Conservation (phyloP, 2,329 filamentous ascomycete genomes). For the Aspergillaceae sp. region DNA sequence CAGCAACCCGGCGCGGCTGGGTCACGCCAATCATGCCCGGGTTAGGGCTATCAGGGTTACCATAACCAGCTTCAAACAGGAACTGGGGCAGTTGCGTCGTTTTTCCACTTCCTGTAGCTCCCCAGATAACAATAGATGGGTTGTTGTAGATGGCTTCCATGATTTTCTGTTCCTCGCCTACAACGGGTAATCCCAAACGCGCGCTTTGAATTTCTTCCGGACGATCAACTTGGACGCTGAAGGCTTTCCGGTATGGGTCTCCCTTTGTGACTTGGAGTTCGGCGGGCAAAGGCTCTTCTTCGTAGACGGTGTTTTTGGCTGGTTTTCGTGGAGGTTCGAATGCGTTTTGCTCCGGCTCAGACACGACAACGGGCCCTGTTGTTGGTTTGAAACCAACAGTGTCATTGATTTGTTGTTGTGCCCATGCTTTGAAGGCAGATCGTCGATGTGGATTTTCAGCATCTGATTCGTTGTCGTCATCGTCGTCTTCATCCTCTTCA, state of each 20-base stretch:
- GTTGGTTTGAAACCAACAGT: slow-evolving; percentile 61
- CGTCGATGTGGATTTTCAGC: slow-evolving; percentile 27
- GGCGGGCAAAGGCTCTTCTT: slow-evolving; percentile 32
- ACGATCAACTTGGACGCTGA: slow-evolving; percentile 63
- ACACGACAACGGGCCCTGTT: slow-evolving; percentile 20
- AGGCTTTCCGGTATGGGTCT: slow-evolving; percentile 58
- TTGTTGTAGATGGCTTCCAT: slow-evolving; percentile 97
- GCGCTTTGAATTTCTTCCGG: slow-evolving; percentile 66
- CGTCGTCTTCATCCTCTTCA: slow-evolving; percentile 26
- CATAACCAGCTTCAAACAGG: slow-evolving; percentile 87
- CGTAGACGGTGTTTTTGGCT: slow-evolving; percentile 28
- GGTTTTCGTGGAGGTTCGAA: slow-evolving; percentile 23
- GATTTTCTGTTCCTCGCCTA: slow-evolving; percentile 90
- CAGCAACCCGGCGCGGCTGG: slow-evolving; percentile 87
- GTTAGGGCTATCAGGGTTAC: slow-evolving; percentile 65
- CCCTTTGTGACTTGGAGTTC: slow-evolving; percentile 33
- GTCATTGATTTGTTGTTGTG: slow-evolving; percentile 74
- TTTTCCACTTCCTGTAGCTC: slow-evolving; percentile 92
- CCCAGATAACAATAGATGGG: slow-evolving; percentile 81
- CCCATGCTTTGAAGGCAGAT: slow-evolving; percentile 90
- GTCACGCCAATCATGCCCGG: slow-evolving; percentile 92
- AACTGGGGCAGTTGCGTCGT: slow-evolving; percentile 97
- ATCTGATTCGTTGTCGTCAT: slow-evolving; percentile 17
- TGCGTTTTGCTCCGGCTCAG: slow-evolving; percentile 20
- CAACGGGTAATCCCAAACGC: slow-evolving; percentile 73